Conservation (phyloP, 345 rosid genomes). For the Ceriops decandra region DNA sequence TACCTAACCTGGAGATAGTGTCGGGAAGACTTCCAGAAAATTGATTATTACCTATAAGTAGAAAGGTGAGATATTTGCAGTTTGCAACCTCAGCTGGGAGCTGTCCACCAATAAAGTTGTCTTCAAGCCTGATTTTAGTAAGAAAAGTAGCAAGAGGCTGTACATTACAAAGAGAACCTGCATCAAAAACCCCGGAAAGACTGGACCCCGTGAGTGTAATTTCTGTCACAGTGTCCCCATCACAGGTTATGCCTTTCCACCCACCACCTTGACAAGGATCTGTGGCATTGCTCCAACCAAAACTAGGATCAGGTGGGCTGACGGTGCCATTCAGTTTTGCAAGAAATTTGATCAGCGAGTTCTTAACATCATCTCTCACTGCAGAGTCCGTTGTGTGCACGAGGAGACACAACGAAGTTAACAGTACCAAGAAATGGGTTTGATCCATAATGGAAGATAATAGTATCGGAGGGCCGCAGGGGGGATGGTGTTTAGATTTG, state of each 20-base stretch:
- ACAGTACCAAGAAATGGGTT: conserved; percentile 19
- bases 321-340: conserved; percentile 24
- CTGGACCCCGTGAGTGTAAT: conserved; percentile 23
- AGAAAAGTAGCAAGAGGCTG: conserved; percentile 36
- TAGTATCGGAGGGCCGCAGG: neutral
- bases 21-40: conserved; percentile 41
- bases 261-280: conserved; percentile 41
- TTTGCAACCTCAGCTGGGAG: conserved; percentile 36
- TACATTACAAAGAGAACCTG: conserved; percentile 35
- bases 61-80: conserved; percentile 36
- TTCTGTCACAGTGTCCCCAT: conserved; percentile 19
- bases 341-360: conserved; percentile 28
- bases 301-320: conserved; percentile 23
- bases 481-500: neutral
- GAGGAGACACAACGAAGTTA: conserved; percentile 25
- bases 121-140: conserved; percentile 20
- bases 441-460: conserved; percentile 28
- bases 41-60: conserved; percentile 37
- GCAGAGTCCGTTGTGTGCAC: conserved; percentile 17
- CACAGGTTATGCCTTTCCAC: conserved; percentile 38
- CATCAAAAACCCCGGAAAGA: conserved; percentile 45
- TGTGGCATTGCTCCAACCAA: conserved; percentile 31
- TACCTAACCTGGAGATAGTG: conserved; percentile 32
- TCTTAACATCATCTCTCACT: conserved; percentile 26
- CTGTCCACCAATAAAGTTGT: conserved; percentile 35